These are phyloP conservation scores for Microbotryomycetes sp. DNA, from an alignment of 1,284 basidiomycete genomes.

Conservation along the genomic window DNA sequence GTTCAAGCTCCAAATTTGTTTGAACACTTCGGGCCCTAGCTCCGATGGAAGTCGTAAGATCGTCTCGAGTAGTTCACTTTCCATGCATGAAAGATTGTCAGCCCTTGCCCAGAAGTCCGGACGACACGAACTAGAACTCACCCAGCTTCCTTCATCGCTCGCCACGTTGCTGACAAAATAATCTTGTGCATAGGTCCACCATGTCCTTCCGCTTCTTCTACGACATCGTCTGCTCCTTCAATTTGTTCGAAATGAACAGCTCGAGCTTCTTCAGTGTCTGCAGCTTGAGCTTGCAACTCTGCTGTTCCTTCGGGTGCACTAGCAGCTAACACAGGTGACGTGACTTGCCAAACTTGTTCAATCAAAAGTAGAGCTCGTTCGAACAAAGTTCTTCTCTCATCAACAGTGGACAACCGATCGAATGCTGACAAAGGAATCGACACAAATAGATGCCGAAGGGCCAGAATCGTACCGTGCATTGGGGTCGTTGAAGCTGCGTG, in stretches of 20 bases:
- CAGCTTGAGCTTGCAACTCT: conserved; percentile 4
- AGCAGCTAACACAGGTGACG: conserved; percentile 39
- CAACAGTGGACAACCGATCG: conserved; percentile 5
- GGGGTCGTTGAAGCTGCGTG: conserved; percentile 37
- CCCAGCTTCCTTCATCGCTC: conserved; percentile 42
- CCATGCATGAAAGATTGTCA: not conserved
- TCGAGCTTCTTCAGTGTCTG: conserved; percentile 33
- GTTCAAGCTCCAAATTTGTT: conserved; percentile 10
- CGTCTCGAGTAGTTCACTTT: conserved; percentile 39
- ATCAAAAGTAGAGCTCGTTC: conserved; percentile 33
- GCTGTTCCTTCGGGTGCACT: conserved; percentile 37
- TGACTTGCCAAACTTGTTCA: conserved; percentile 39
- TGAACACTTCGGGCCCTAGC: conserved; percentile 16
- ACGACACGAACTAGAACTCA: not conserved
- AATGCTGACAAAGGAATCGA: conserved; percentile 18
- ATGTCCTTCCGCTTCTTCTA: conserved; percentile 19
- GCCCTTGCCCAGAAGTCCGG: not conserved
- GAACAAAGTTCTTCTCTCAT: conserved; percentile 32
- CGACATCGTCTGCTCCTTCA: conserved; percentile 15
- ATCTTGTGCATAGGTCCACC: conserved; percentile 40
- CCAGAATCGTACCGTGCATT: conserved; percentile 41
- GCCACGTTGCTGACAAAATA: conserved; percentile 42
- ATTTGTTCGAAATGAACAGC: conserved; percentile 34
- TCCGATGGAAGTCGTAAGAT: conserved; percentile 35
- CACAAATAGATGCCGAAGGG: conserved; percentile 39